Percentiles rank a stretch among this genome's conserved stretches.
Conservation (phyloP, 2,329 filamentous ascomycete species). For the Colletotrichum musae region DNA sequence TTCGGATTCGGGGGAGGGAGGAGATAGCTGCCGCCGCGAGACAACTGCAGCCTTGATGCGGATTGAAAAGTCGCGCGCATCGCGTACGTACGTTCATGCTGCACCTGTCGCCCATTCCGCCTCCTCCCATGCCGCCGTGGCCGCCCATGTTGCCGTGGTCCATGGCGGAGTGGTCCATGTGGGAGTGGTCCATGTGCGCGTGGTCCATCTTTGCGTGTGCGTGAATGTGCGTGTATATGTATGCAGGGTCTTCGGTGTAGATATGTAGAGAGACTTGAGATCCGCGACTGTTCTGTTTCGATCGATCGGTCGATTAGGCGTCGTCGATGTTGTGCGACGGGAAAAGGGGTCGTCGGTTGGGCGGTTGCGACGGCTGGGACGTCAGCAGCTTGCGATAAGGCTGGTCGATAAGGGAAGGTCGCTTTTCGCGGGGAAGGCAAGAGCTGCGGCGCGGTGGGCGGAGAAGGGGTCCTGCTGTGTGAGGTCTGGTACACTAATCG, state of each 20-base stretch:
- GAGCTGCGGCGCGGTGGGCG: neutral
- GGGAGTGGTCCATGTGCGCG: constrained; percentile 58
- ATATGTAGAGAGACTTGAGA: too few species aligned
- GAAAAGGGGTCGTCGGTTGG: too few species aligned
- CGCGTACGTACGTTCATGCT: constrained; percentile 85
- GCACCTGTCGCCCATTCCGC: constrained; percentile 78
- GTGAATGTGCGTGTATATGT: neutral
- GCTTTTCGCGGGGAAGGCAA: neutral
- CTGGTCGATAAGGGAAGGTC: constrained; percentile 4
- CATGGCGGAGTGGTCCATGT: constrained; percentile 62
- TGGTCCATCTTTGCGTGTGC: constrained; percentile 10
- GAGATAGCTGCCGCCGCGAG: too few species aligned
- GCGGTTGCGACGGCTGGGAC: too few species aligned
- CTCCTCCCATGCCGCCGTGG: constrained; percentile 68
- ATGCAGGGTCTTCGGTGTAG: neutral
- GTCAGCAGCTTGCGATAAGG: neutral
- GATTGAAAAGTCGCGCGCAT: neutral
- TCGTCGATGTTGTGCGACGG: too few species aligned
- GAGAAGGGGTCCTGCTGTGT: neutral
- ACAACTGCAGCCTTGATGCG: neutral
- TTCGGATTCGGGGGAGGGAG: neutral
- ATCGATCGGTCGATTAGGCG: too few species aligned
- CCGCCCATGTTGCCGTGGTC: constrained; percentile 62
- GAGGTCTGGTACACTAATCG: too few species aligned
- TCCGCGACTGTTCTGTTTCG: too few species aligned